Conservation (phyloP, 345 rosid species). For the Camelina laxa region DNA sequence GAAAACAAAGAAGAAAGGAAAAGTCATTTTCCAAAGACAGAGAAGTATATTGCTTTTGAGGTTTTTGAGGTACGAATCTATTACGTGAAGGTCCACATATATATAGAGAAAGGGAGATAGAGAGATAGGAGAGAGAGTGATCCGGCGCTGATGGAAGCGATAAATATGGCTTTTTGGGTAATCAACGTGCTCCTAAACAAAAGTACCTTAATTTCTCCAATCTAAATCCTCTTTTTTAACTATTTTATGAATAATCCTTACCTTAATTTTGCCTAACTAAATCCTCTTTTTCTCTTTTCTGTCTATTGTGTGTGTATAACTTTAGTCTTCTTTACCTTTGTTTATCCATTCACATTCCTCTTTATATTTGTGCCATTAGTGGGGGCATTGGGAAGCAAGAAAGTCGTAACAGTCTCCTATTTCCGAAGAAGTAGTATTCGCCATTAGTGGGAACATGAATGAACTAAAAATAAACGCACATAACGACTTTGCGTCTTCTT, state of each 20-base stretch:
- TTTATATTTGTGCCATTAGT: neutral
- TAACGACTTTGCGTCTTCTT: slow-evolving; percentile 36
- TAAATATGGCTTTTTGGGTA: slow-evolving; percentile 37
- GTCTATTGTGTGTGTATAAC: slow-evolving; percentile 7
- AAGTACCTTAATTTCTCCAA: slow-evolving; percentile 38
- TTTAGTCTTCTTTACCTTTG: neutral
- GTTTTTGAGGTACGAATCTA: slow-evolving; percentile 30
- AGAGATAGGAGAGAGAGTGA: slow-evolving; percentile 32
- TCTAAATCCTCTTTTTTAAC: neutral
- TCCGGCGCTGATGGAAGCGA: slow-evolving; percentile 45
- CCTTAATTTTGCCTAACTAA: slow-evolving; percentile 23
- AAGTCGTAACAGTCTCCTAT: slow-evolving; percentile 16
- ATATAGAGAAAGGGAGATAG: slow-evolving; percentile 11
- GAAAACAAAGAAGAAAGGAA: slow-evolving; percentile 38
- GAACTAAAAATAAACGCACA: slow-evolving; percentile 35
- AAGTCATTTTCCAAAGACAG: slow-evolving; percentile 30
- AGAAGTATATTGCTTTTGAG: slow-evolving; percentile 27
- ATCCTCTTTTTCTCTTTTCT: slow-evolving; percentile 20
- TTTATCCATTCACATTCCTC: slow-evolving; percentile 19
- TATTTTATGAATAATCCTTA: neutral
- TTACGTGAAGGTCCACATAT: slow-evolving; percentile 26
- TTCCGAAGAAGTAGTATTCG: neutral
- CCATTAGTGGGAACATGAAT: slow-evolving; percentile 6
- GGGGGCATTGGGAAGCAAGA: slow-evolving; percentile 30
- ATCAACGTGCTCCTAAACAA: slow-evolving; percentile 17